Conservation (phyloP, 495 filamentous ascomycete genomes). For the Letharia lupina region DNA sequence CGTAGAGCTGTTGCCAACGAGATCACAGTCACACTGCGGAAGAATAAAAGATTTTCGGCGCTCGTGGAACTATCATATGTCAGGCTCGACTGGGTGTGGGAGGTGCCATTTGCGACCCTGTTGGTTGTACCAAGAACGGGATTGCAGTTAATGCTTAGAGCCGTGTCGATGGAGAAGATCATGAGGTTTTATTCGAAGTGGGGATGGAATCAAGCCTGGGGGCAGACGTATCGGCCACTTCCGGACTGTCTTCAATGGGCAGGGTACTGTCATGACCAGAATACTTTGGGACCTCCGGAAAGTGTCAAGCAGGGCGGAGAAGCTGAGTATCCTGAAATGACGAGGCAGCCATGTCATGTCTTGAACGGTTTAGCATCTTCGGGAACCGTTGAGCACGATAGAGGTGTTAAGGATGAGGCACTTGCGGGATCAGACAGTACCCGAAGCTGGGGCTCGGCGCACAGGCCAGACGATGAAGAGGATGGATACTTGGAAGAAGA, state of each 20-base stretch:
- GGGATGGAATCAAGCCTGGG: background rate
- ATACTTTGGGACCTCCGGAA: background rate
- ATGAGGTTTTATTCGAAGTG: background rate
- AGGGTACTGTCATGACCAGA: background rate
- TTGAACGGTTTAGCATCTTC: background rate
- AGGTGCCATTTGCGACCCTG: background rate
- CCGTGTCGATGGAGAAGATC: slow-evolving; percentile 1
- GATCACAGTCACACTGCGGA: slow-evolving; percentile 7
- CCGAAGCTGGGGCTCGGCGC: background rate
- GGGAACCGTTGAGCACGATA: background rate
- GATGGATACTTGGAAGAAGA: background rate
- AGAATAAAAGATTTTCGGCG: background rate
- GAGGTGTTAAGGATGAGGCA: background rate
- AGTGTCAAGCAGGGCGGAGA: background rate
- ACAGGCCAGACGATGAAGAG: background rate
- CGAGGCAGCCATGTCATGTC: background rate
- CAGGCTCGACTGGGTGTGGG: slow-evolving; percentile 3
- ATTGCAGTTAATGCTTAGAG: slow-evolving; percentile 4
- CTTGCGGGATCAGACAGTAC: background rate
- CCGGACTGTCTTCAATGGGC: background rate
- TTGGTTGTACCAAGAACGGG: background rate
- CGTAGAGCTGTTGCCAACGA: background rate
- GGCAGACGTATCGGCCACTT: background rate
- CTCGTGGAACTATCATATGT: background rate
- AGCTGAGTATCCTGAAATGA: background rate